Evolutionary conservation across 2,329 filamentous ascomycete species (phyloP).

Genomic region (Pseudogymnoascus sp.): DNA sequence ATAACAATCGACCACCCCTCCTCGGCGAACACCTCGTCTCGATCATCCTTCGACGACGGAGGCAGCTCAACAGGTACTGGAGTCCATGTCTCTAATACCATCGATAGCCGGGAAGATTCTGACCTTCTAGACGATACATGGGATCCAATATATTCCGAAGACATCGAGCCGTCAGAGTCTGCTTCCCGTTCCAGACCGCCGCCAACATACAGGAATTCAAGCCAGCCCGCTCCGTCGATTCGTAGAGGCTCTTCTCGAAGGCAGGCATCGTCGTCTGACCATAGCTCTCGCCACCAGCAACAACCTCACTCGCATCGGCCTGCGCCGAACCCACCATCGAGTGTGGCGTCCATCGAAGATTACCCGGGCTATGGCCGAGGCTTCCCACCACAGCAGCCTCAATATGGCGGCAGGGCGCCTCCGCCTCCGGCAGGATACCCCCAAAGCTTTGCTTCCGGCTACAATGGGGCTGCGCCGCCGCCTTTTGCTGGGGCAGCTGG

Average conservation of each 20-base stretch:
- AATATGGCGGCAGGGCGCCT: constrained; percentile 22
- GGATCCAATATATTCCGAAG: constrained; percentile 37
- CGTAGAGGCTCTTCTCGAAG: constrained; percentile 34
- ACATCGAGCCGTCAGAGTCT: constrained; percentile 51
- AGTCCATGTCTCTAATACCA: constrained; percentile 25
- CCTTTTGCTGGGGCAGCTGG: constrained; percentile 24
- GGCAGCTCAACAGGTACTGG: constrained; percentile 26
- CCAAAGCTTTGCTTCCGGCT: constrained; percentile 23
- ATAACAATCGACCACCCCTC: constrained; percentile 21
- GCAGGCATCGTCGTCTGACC: constrained; percentile 24
- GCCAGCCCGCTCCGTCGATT: constrained; percentile 26
- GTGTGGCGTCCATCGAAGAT: constrained; percentile 59
- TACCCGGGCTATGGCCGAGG: constrained; percentile 42
- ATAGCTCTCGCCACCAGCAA: constrained; percentile 29
- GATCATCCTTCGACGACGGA: constrained; percentile 25
- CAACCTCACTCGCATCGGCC: constrained; percentile 36
- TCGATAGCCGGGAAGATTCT: constrained; percentile 33
- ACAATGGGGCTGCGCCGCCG: constrained; percentile 20
- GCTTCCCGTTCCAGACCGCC: constrained; percentile 37
- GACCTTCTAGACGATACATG: constrained; percentile 30
- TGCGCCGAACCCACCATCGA: constrained; percentile 49
- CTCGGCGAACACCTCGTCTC: constrained; percentile 21
- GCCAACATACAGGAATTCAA: constrained; percentile 24
- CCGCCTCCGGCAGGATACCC: constrained; percentile 21
- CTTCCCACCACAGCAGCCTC: constrained; percentile 26